Evolutionary conservation across 441 rosid species (phyloP).

Genomic region (Metrosideros polymorpha): DNA sequence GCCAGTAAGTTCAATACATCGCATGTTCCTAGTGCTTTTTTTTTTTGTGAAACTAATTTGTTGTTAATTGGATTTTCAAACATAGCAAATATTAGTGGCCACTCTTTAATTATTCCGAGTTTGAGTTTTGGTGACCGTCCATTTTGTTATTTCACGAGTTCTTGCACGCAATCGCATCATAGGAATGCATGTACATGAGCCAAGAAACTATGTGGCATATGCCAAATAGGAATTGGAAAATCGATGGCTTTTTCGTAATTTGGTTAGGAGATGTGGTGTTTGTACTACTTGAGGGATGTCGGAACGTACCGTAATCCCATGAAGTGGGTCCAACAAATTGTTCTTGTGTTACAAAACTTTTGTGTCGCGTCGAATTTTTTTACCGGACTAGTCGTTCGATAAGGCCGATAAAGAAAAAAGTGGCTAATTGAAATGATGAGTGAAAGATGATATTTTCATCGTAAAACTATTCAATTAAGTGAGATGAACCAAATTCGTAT

Average conservation of each 20-base stretch:
- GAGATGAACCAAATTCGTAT: not conserved
- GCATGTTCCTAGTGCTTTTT: not conserved
- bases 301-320: not conserved
- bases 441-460: not conserved
- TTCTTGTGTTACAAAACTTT: not conserved
- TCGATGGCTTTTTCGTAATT: not conserved
- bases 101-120: not conserved
- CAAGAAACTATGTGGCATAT: not conserved
- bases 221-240: not conserved
- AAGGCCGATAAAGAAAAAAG: not conserved
- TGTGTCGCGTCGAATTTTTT: not conserved
- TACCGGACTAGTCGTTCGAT: too few species aligned
- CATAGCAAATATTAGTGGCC: not conserved
- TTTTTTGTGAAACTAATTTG: not conserved
- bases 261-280: not conserved
- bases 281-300: not conserved
- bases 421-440: not conserved
- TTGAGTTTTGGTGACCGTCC: not conserved
- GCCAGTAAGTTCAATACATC: not conserved
- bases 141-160: not conserved
- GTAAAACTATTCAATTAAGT: not conserved
- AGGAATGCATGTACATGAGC: not conserved
- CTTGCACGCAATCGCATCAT: not conserved
- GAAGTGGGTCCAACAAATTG: not conserved
- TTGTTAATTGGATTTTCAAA: not conserved